These are phyloP conservation scores for Fraxinus velutina DNA, from an alignment of 305 asterid species.

Conservation along the genomic window DNA sequence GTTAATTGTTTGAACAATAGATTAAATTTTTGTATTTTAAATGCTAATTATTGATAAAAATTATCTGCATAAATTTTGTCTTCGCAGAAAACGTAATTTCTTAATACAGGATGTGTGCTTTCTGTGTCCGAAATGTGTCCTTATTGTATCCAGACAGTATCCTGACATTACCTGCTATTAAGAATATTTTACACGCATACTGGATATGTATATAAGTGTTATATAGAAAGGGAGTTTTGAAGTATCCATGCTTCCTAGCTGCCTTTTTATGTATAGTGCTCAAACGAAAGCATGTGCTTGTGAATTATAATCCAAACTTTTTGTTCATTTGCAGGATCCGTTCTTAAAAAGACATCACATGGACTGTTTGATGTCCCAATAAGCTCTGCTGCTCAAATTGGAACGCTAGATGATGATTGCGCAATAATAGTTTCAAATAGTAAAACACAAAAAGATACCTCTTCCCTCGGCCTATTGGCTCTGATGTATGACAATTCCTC, in stretches of 20 bases:
- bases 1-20: not conserved
- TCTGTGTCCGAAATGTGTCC: not conserved
- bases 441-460: constrained; percentile 41
- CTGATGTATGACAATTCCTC: constrained; percentile 77
- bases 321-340: constrained; percentile 42
- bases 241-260: not conserved
- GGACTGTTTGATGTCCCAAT: constrained; percentile 38
- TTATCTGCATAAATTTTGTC: not conserved
- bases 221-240: not conserved
- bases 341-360: constrained; percentile 36
- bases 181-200: not conserved
- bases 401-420: constrained; percentile 33
- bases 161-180: not conserved
- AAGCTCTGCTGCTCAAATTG: constrained; percentile 39
- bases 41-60: not conserved
- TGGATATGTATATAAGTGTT: not conserved
- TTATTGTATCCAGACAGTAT: not conserved
- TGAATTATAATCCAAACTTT: constrained; percentile 13
- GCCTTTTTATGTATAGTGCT: not conserved
- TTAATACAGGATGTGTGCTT: not conserved
- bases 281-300: not conserved
- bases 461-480: constrained; percentile 87
- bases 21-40: not conserved
- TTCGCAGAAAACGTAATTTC: not conserved
- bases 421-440: constrained; percentile 35